Evolutionary conservation across 805 yeast species (phyloP).

Genomic region (Metschnikowia kunwiensis): DNA sequence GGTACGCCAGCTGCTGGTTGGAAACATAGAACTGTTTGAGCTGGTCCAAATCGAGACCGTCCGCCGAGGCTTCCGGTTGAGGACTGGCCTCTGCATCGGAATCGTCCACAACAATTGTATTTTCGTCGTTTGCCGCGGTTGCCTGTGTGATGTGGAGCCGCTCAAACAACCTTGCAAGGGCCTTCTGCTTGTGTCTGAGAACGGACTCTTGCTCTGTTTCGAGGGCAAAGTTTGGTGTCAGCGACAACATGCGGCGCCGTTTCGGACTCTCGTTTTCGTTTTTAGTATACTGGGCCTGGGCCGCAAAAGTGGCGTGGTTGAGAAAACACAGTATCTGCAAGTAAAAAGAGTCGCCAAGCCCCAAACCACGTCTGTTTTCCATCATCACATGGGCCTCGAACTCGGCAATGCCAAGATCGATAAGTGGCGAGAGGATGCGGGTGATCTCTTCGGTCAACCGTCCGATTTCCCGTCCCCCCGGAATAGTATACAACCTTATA

Average conservation of each 20-base stretch:
- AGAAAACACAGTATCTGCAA: slow-evolving; percentile 68
- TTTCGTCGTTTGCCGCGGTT: not conserved
- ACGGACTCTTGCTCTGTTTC: slow-evolving; percentile 55
- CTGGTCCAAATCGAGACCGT: slow-evolving; percentile 64
- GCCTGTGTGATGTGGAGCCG: slow-evolving; percentile 35
- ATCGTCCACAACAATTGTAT: slow-evolving; percentile 5
- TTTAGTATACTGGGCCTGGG: slow-evolving; percentile 9
- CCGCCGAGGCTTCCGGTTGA: slow-evolving; percentile 21
- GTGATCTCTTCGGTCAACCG: slow-evolving; percentile 72
- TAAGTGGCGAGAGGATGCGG: slow-evolving; percentile 58
- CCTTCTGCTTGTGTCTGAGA: slow-evolving; percentile 51
- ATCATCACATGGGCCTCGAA: slow-evolving; percentile 59
- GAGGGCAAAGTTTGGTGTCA: slow-evolving; percentile 23
- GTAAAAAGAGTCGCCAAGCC: slow-evolving; percentile 74
- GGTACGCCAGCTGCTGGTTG: slow-evolving; percentile 60
- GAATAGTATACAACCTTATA: slow-evolving; percentile 30
- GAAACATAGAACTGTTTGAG: slow-evolving; percentile 69
- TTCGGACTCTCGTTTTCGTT: slow-evolving; percentile 13
- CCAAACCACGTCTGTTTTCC: slow-evolving; percentile 50
- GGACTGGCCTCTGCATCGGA: slow-evolving; percentile 1
- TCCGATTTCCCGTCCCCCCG: slow-evolving; percentile 59
- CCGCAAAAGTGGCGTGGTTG: slow-evolving; percentile 34
- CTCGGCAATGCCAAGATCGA: slow-evolving; percentile 51
- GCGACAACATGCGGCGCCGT: slow-evolving; percentile 18
- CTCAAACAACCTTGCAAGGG: slow-evolving; percentile 54